Percentiles rank a stretch among this genome's conserved stretches.
Conservation (phyloP, 352 stramenopile genomes). For the Phytopythium oedochilum region DNA sequence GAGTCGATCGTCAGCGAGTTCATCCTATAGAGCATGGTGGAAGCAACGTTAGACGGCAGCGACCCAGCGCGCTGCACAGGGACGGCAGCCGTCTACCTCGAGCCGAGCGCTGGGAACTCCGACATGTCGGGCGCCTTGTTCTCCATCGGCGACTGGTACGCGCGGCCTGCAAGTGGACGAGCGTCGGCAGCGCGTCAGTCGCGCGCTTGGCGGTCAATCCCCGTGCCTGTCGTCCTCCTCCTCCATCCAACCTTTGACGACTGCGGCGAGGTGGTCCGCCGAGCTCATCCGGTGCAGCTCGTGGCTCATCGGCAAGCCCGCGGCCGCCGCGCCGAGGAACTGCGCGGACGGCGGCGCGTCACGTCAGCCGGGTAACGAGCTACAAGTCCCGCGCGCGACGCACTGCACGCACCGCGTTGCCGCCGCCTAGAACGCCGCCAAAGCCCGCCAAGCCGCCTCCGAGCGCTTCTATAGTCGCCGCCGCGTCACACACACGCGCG, state of each 20-base stretch:
- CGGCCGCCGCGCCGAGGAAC: slow-evolving; percentile 48
- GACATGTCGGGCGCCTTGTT: slow-evolving; percentile 82
- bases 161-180: slow-evolving; percentile 25
- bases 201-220: no score
- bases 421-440: slow-evolving; percentile 34
- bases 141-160: slow-evolving; percentile 42
- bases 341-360: slow-evolving; percentile 8
- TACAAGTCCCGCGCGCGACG: background rate
- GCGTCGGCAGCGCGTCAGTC: background rate
- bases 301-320: slow-evolving; percentile 24
- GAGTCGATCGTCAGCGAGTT: slow-evolving; percentile 51
- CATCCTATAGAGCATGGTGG: slow-evolving; percentile 41
- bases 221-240: no score
- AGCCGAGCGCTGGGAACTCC: slow-evolving; percentile 72
- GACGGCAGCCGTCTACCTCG: slow-evolving; percentile 48
- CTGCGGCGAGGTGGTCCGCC: slow-evolving; percentile 18
- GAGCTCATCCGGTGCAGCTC: slow-evolving; percentile 68
- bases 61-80: no score
- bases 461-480: slow-evolving; percentile 2
- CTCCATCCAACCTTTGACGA: slow-evolving; percentile 23
- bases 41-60: slow-evolving; percentile 3
- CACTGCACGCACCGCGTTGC: slow-evolving; percentile 36
- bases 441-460: slow-evolving; percentile 38
- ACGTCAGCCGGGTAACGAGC: background rate
- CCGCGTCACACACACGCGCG: background rate